Conservation (phyloP, 352 stramenopile species). For the Phytopythium ostracodes region DNA sequence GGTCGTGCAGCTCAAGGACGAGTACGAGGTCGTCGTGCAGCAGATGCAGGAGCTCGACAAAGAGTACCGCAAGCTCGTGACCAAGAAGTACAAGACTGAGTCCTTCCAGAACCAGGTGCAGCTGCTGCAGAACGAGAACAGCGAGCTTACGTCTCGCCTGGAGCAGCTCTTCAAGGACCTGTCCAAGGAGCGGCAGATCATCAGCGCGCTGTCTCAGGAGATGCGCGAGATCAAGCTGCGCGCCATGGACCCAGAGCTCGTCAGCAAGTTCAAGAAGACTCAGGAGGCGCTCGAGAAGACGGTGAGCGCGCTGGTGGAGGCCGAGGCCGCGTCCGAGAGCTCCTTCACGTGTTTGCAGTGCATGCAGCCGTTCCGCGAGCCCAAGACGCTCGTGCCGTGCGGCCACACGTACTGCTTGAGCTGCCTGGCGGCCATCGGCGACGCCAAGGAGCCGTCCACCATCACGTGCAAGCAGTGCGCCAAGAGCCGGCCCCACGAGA, state of each 20-base stretch:
- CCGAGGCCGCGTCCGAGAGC: constrained; percentile 67
- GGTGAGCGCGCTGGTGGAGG: constrained; percentile 58
- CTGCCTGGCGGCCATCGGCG: constrained; percentile 42
- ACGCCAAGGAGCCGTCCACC: constrained; percentile 29
- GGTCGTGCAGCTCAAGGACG: constrained; percentile 10
- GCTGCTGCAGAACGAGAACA: constrained; percentile 65
- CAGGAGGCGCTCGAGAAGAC: constrained; percentile 69
- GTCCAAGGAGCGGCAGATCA: constrained; percentile 32
- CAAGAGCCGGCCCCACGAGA: constrained; percentile 14
- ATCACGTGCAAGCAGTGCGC: constrained; percentile 58
- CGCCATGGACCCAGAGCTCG: constrained; percentile 43
- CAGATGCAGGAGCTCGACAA: constrained; percentile 29
- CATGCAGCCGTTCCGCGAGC: constrained; percentile 56
- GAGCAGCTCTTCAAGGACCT: constrained; percentile 37
- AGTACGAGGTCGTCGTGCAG: constrained; percentile 13
- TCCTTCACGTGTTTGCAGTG: constrained; percentile 75
- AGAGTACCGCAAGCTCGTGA: constrained; percentile 54
- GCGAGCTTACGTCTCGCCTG: constrained; percentile 35
- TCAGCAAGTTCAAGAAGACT: constrained; percentile 48
- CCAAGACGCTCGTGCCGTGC: constrained; percentile 64
- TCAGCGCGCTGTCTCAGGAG: constrained; percentile 32
- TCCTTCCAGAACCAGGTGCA: constrained; percentile 67
- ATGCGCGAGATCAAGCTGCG: constrained; percentile 42
- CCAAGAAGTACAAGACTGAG: constrained; percentile 74
- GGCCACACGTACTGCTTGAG: constrained; percentile 67